phyloP scores from a whole-genome alignment of 352 stramenopile genomes.

The Phytophthora capsici region DNA sequence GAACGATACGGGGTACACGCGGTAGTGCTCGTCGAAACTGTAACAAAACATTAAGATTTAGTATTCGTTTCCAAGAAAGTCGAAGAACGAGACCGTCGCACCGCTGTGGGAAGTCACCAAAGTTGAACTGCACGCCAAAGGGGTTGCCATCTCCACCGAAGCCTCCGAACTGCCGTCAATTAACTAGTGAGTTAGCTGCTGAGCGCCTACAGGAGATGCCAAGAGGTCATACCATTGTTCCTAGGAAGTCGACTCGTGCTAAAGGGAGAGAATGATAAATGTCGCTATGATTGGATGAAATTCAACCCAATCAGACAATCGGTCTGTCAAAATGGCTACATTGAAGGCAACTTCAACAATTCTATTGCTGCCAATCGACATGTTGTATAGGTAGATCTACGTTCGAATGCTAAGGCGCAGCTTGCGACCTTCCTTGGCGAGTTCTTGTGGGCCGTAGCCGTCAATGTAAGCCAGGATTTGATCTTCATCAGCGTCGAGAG shows the following conservation, averaged over 20 bases:
- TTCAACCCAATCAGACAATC: conserved; percentile 4
- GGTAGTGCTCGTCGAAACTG: conserved; percentile 90
- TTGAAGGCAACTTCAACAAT: neutral
- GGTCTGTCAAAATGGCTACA: conserved; percentile 16
- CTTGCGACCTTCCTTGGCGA: conserved; percentile 69
- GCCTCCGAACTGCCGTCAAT: conserved; percentile 59
- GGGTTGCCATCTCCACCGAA: conserved; percentile 81
- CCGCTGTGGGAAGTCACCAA: conserved; percentile 77
- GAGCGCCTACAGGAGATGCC: neutral
- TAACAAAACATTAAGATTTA: neutral
- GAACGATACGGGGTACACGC: conserved; percentile 88
- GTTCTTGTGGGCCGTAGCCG: conserved; percentile 46
- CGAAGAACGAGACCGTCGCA: conserved; percentile 20
- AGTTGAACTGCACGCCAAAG: conserved; percentile 84
- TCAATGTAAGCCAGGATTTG: conserved; percentile 72
- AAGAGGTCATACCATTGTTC: no score
- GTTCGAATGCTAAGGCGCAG: conserved; percentile 63
- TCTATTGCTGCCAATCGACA: conserved; percentile 3
- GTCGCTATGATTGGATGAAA: conserved; percentile 19
- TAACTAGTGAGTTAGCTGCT: conserved; percentile 2
- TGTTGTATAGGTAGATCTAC: conserved; percentile 11
- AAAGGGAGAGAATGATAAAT: conserved; percentile 1
- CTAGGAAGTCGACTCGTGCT: no score
- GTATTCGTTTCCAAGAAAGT: no score
- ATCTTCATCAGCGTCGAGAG: conserved; percentile 57